Evolutionary conservation across 1,284 basidiomycete species (phyloP).

Genomic region (Takashimella tepidaria): DNA sequence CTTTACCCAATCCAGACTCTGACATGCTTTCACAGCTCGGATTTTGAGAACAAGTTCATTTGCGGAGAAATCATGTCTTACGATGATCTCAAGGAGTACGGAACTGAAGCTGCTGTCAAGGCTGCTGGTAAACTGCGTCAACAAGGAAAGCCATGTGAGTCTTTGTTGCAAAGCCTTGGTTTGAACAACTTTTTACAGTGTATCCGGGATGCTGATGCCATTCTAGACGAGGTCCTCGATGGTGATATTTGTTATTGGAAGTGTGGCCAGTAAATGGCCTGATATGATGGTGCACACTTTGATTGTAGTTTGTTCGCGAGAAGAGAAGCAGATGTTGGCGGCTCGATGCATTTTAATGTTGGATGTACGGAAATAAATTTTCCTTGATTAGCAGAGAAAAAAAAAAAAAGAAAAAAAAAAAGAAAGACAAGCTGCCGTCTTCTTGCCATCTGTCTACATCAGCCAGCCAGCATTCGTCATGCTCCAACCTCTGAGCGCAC

Average conservation of each 20-base stretch:
- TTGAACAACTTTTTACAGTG: constrained; percentile 1
- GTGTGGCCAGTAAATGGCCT: constrained; percentile 25
- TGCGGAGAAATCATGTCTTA: constrained; percentile 98
- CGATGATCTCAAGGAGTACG: constrained; percentile 85
- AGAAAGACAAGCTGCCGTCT: not conserved
- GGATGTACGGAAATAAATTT: too few species aligned
- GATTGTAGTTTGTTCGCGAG: too few species aligned
- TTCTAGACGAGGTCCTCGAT: constrained; percentile 44
- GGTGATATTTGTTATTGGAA: constrained; percentile 51
- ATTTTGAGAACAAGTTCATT: constrained; percentile 84
- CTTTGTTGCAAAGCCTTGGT: not conserved
- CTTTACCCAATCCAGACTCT: too few species aligned
- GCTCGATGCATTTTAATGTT: too few species aligned
- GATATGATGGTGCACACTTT: too few species aligned
- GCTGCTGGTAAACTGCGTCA: constrained; percentile 93
- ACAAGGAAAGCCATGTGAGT: constrained; percentile 92
- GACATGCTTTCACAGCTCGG: constrained; percentile 13
- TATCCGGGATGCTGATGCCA: constrained; percentile 3
- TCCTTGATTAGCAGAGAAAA: not conserved
- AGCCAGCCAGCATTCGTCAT: constrained; percentile 12
- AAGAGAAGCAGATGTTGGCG: not conserved
- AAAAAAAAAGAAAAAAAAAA: not conserved
- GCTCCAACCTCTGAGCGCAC: constrained; percentile 21
- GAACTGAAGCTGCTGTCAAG: constrained; percentile 85
- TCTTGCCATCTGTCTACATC: too few species aligned